Evolutionary conservation across 2,329 filamentous ascomycete species (phyloP).

Genomic region (Ascochyta pisi): DNA sequence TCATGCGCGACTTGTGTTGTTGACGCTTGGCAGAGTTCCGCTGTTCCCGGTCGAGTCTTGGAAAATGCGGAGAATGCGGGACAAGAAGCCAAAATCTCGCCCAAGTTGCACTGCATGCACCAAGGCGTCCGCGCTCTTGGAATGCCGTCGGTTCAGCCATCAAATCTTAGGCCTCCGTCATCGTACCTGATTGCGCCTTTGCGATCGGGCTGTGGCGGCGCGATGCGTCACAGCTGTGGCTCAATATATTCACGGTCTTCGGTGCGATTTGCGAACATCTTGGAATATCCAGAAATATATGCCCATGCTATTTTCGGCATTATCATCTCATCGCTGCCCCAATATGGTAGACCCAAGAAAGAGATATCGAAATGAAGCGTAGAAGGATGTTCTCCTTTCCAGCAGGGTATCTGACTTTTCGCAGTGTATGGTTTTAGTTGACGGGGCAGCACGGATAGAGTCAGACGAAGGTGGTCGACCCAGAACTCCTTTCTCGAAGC

Average conservation of each 20-base stretch:
- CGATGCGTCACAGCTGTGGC: background rate
- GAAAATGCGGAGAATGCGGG: constrained; percentile 14
- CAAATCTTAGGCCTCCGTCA: constrained; percentile 1
- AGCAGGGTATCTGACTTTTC: too few species aligned
- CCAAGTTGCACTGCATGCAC: constrained; percentile 4
- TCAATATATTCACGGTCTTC: background rate
- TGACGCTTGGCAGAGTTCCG: constrained; percentile 17
- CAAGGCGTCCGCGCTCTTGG: constrained; percentile 12
- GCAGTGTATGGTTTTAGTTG: too few species aligned
- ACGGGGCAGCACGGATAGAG: too few species aligned
- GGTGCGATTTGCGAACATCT: too few species aligned
- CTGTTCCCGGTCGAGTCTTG: constrained; percentile 14
- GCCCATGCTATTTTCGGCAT: background rate
- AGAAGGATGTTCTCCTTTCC: too few species aligned
- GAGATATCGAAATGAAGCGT: too few species aligned
- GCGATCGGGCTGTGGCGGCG: constrained; percentile 4
- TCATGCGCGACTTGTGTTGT: constrained; percentile 3
- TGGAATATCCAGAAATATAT: background rate
- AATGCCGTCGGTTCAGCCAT: background rate
- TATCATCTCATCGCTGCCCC: too few species aligned
- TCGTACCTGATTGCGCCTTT: background rate
- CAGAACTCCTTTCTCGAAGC: background rate
- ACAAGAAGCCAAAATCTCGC: constrained; percentile 4
- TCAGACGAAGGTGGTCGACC: background rate
- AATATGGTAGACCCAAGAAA: too few species aligned